Conservation (phyloP, 805 yeast genomes). For the Kazachstania martiniae region DNA sequence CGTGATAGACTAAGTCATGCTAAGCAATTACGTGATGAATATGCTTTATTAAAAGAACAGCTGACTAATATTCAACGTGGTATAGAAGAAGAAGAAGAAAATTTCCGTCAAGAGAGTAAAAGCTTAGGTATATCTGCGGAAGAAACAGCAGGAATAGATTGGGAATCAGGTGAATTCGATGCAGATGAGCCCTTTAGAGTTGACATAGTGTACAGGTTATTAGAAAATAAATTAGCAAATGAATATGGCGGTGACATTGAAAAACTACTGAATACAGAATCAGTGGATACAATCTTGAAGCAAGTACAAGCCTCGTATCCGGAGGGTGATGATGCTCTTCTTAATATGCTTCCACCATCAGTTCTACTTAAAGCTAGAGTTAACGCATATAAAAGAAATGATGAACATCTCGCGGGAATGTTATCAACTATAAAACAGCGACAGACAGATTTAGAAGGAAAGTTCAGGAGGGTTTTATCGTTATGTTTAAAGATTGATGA, state of each 20-base stretch:
- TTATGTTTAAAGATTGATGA: slow-evolving; percentile 84
- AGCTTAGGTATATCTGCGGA: slow-evolving; percentile 27
- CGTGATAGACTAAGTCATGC: slow-evolving; percentile 19
- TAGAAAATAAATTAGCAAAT: slow-evolving; percentile 33
- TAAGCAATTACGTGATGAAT: slow-evolving; percentile 43
- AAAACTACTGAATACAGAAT: slow-evolving; percentile 15
- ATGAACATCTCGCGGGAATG: slow-evolving; percentile 41
- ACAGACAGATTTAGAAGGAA: slow-evolving; percentile 50
- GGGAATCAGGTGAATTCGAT: slow-evolving; percentile 49
- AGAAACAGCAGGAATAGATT: slow-evolving; percentile 22
- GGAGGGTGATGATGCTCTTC: slow-evolving; percentile 9
- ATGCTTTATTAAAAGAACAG: slow-evolving; percentile 42
- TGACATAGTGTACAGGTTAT: slow-evolving; percentile 43
- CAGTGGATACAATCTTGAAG: slow-evolving; percentile 13
- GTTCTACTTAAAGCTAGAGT: slow-evolving; percentile 62
- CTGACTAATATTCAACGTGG: slow-evolving; percentile 51
- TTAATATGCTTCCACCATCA: slow-evolving; percentile 26
- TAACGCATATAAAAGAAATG: slow-evolving; percentile 67
- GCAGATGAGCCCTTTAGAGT: slow-evolving; percentile 90
- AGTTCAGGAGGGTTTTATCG: slow-evolving; percentile 81
- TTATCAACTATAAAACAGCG: slow-evolving; percentile 43
- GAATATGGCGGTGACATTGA: slow-evolving; percentile 23
- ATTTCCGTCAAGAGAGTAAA: slow-evolving; percentile 36
- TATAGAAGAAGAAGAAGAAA: slow-evolving; percentile 48
- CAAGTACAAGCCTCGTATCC: slow-evolving; percentile 13